Base-by-base conservation (phyloP, 1,139 yeast species). In the Pichia sp. region DNA sequence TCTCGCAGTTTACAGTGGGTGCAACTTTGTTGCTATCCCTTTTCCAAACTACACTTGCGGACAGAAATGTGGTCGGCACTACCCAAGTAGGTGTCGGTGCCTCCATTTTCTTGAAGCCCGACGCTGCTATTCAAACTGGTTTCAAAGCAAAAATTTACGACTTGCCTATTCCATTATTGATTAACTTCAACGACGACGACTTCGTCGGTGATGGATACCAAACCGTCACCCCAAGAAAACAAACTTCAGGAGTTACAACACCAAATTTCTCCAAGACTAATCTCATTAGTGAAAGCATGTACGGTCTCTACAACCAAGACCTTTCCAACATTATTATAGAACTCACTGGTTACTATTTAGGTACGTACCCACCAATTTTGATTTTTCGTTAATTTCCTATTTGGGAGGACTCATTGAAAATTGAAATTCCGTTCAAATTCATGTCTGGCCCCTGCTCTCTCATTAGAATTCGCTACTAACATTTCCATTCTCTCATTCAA, bases 21-120 rank as follows among this genome's bases (percentile, higher is more conserved):
- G 19, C 39, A 11, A 29, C 39, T 4, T 21, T 36, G 22, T 14
- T 36, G 24, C 14, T 32, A 16, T 32, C 39, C 9, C 24, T 36
- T 12, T 12, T 28, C 14, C 14, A 33, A 12, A 14, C 33, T 8
- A 18, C 35, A n/a, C 3, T 17, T 16, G 37, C 37, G 6, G 5
- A 15, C 15, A 28, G 31, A 6, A 22, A 33, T 22, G 31, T 33
- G 16, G 22, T 22, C 26, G 31, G 35, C 3, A 23, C 27, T 5
- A 5, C 22, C 9, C 25, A 16, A 11, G 19, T 23, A n/a, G 38
- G 38, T 24, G 30, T 28, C 17, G 38, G 38, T 27, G 35, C 26
- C 6, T 31, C 35, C 11, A 27, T 35, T 8, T 3, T 7, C 12
- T 17, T 35, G 6, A 27, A 23, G 13, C 9, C 18, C 4, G 14